Evolutionary conservation across 2,329 filamentous ascomycete genomes (phyloP).

Genomic region (Apiospora arundinis): DNA sequence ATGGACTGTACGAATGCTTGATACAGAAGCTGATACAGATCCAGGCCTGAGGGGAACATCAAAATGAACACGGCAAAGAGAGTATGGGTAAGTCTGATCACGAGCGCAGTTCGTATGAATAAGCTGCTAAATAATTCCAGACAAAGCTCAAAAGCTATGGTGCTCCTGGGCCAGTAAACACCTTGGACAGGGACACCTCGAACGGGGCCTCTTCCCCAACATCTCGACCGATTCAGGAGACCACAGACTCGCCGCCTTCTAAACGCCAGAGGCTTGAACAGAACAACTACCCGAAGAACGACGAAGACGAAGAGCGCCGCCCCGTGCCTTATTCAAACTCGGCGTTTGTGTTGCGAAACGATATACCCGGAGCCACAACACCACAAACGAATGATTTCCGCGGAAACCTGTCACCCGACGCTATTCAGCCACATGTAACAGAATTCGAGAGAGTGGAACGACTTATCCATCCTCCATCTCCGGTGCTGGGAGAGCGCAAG

Average conservation of each 20-base stretch:
- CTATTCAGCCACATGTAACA: background rate
- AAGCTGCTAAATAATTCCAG: background rate
- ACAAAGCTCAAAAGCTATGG: background rate
- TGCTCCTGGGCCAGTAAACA: background rate
- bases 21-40: background rate
- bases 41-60: background rate
- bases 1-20: background rate
- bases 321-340: background rate
- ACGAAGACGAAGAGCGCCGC: background rate
- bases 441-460: background rate
- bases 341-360: background rate
- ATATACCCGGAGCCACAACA: too few species aligned
- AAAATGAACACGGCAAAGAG: background rate
- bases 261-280: background rate
- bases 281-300: background rate
- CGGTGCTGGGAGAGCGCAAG: background rate
- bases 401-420: background rate
- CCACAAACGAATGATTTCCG: background rate
- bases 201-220: background rate
- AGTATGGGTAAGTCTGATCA: background rate
- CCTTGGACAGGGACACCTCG: background rate
- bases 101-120: background rate
- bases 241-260: background rate
- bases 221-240: background rate
- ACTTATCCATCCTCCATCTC: background rate